phyloP scores from a whole-genome alignment of 2,329 filamentous ascomycete species.

The Aspergillus piperis region DNA sequence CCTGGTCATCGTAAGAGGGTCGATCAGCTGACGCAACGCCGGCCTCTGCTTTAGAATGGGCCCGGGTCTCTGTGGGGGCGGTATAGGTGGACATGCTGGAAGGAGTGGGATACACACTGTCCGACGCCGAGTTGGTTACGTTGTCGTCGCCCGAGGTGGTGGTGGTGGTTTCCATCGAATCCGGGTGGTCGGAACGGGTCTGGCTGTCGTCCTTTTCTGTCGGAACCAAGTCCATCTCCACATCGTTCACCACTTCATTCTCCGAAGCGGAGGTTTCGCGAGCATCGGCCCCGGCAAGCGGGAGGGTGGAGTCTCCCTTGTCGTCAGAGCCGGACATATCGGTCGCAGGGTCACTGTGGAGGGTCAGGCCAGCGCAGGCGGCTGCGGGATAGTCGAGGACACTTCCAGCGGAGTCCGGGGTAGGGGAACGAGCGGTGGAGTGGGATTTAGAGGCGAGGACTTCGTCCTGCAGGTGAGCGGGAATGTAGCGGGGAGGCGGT shows the following conservation, averaged over 20 bases:
- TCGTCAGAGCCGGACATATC: slow-evolving; percentile 47
- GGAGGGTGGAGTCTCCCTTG: slow-evolving; percentile 24
- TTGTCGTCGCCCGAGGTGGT: slow-evolving; percentile 32
- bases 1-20: slow-evolving; percentile 67
- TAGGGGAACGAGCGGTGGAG: slow-evolving; percentile 39
- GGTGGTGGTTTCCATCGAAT: slow-evolving; percentile 50
- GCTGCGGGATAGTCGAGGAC: slow-evolving; percentile 50
- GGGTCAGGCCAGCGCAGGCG: slow-evolving; percentile 54
- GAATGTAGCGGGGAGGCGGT: slow-evolving; percentile 51
- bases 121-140: slow-evolving; percentile 30
- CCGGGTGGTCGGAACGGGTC: slow-evolving; percentile 34
- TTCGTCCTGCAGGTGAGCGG: slow-evolving; percentile 59
- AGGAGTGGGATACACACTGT: slow-evolving; percentile 40
- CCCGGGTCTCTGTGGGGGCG: slow-evolving; percentile 30
- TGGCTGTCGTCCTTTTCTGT: slow-evolving; percentile 19
- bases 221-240: slow-evolving; percentile 26
- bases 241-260: slow-evolving; percentile 15
- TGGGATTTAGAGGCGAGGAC: slow-evolving; percentile 40
- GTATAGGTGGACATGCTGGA: slow-evolving; percentile 43
- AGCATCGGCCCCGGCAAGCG: slow-evolving; percentile 26
- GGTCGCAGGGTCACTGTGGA: slow-evolving; percentile 48
- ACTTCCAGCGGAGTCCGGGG: slow-evolving; percentile 30
- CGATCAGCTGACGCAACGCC: slow-evolving; percentile 26
- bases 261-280: slow-evolving; percentile 37
- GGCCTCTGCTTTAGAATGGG: slow-evolving; percentile 27